Base-by-base conservation (phyloP, 768 basidiomycete genomes). In the Galerina marginata region DNA sequence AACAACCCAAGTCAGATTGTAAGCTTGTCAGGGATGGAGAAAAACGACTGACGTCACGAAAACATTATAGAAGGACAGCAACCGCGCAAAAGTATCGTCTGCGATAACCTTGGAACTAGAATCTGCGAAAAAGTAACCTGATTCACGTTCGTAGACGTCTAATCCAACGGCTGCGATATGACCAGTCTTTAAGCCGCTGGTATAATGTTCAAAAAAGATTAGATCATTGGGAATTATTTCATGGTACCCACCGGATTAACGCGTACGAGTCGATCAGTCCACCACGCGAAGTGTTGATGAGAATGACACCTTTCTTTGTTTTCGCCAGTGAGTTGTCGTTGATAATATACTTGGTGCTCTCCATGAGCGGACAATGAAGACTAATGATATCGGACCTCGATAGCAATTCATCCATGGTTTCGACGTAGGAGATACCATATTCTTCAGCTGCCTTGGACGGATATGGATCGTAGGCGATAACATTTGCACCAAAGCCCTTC, bases 21-120 rank as follows among this genome's bases (percentile, higher is more conserved):
- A 11, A 40, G 7, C 14, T 25, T 53, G 14, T 4, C 36, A 15
- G 43, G 16, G 45, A 9, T 2, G 48, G 1, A 44, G 3, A 39
- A 37, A 39, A 23, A 33, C 9, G 6, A 62, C 67, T 56, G 56
- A 77, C 79, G 74, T 81, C 75, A 81, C 73, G 58, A 78, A 79
- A 36, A 81, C 79, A 58, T 79, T 81, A 66, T 79, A 79, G 64
- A 81, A 81, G 0, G 78, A 75, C 14, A 81, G 64, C n/a, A 81
- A 68, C n/a, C 79, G 74, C 20, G 76, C 77, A 58, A 81, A 79
- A 15, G 70, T 72, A 56, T 81, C 79, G 50, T 81, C 79, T n/a
- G 77, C 67, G 52, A 81, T 81, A 55, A 81, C 75, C 62, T 79
- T 78, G 2, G 72, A 62, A 54, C 78, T 79, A 1, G 77, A 79